Base-by-base conservation (phyloP, 176 grass and related monocot genomes). In the Eleusine coracana region DNA sequence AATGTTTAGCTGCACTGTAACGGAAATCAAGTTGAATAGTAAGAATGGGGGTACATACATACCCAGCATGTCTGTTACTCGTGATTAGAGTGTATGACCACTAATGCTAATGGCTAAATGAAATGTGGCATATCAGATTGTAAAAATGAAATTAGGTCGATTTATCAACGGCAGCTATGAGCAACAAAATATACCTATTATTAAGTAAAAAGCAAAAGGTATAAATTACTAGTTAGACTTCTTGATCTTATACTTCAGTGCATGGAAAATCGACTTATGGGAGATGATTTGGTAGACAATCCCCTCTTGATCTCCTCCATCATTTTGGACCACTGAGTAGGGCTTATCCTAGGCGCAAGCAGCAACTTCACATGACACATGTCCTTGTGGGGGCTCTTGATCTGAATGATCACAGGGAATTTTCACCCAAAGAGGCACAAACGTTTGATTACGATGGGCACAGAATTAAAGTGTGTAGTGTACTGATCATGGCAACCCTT, bases 311-410 rank as follows among this genome's bases (percentile, higher is more conserved):
- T 74, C 75, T 83, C 0, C 64, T 87, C 61, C 20, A 83, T 34
- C 64, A 41, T 71, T 56, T 83, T 83, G 84, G 80, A 61, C 80
- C 80, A 90, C 44, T 45, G 51, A 71, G 59, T 67, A 86, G 83
- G 20, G 66, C 25, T 84, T 87, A 78, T 74, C 66, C 87, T 44
- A 75, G 79, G 86, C 82, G 71, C 71, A 94, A 78, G 85, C 87
- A 87, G 68, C 86, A 87, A 75, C 87, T 87, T 87, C 89, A 92
- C 89, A 92, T 89, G 84, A 71, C 61, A 85, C 92, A 87, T 79
- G 80, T 92, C 92, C 73, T 46, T 78, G 83, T 89, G 89, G 89
- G 89, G 62, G 67, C 74, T 76, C 75, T 87, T 83, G 86, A 80
- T 92, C 36, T 73, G 66, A 76, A 83, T 84, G 74, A 85, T 72